Evolutionary conservation across 2,329 filamentous ascomycete species (phyloP).

Genomic region (Exophiala xenobiotica): DNA sequence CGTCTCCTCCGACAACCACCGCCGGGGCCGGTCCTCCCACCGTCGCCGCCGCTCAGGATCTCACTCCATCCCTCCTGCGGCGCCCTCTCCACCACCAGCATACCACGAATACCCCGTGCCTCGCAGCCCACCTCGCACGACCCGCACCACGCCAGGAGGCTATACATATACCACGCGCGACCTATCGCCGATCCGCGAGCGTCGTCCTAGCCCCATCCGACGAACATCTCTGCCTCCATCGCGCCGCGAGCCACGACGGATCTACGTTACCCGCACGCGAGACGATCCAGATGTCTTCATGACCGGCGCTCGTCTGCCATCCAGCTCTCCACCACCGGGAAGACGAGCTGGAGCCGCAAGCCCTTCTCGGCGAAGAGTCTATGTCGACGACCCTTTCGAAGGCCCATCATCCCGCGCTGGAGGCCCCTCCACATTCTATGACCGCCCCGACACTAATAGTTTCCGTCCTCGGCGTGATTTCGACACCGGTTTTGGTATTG

Average conservation of each 20-base stretch:
- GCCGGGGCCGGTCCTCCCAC: not conserved
- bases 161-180: not conserved
- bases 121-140: not conserved
- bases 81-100: not conserved
- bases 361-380: not conserved
- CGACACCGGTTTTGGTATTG: not conserved
- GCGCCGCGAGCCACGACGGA: not conserved
- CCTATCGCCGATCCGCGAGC: no score
- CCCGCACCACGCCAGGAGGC: not conserved
- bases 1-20: not conserved
- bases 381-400: not conserved
- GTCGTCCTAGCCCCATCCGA: not conserved
- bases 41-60: not conserved
- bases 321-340: not conserved
- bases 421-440: not conserved
- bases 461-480: not conserved
- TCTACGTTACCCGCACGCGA: not conserved
- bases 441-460: not conserved
- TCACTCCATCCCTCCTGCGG: not conserved
- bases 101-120: not conserved
- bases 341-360: no score
- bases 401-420: not conserved
- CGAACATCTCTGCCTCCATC: not conserved
- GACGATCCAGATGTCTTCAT: not conserved
- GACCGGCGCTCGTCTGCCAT: not conserved